Percentiles rank a stretch among this genome's conserved stretches.
phyloP scores from a whole-genome alignment of 306 rosid species.

The Vigna nakashimae region DNA sequence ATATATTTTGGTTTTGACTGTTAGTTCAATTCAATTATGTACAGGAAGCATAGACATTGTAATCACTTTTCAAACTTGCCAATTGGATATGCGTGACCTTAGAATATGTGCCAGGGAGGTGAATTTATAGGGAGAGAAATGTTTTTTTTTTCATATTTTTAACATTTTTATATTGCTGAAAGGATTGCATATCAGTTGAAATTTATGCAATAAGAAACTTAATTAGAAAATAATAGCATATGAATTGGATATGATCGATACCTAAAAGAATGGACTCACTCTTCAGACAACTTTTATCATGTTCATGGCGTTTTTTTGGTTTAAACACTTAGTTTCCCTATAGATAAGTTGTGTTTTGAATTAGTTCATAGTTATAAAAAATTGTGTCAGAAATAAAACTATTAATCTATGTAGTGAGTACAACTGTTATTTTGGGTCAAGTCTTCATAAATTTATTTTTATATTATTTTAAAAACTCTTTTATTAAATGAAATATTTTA shows the following conservation, averaged over 20 bases:
- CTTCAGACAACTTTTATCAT: too few relatives aligned
- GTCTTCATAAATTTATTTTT: too few relatives aligned
- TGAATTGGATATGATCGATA: too few relatives aligned
- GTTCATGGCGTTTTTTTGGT: too few relatives aligned
- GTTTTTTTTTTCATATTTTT: not conserved
- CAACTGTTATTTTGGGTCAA: fast-evolving
- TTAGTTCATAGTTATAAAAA: too few relatives aligned
- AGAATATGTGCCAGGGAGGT: not conserved
- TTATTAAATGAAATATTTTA: too few relatives aligned
- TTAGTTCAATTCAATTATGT: not conserved
- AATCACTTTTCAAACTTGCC: not conserved
- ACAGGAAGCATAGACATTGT: not conserved
- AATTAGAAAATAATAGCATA: not conserved
- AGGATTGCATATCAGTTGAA: not conserved
- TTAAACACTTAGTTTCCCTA: too few relatives aligned
- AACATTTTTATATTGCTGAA: not conserved
- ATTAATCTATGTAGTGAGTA: too few relatives aligned
- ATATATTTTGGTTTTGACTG: not conserved
- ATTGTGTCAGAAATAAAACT: too few relatives aligned
- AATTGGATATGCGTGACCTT: not conserved
- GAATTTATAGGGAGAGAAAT: not conserved
- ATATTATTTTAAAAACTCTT: too few relatives aligned
- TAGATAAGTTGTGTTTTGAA: too few relatives aligned
- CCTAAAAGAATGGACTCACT: too few relatives aligned
- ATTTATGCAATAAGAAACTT: not conserved